Base-by-base conservation (phyloP, 2,329 filamentous ascomycete species). In the Penicillium sp. region DNA sequence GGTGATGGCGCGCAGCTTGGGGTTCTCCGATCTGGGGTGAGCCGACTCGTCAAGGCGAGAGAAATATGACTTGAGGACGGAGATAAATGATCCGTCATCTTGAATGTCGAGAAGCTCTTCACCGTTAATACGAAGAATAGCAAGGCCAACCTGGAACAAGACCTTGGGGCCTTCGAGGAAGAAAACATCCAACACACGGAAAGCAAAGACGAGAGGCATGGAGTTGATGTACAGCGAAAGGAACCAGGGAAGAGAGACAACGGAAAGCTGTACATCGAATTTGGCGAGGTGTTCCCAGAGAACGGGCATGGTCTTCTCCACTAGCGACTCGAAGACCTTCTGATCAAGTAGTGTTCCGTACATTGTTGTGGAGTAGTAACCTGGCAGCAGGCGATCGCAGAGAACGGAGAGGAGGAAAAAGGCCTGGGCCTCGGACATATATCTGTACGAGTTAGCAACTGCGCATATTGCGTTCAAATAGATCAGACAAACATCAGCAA, bases 281-380 rank as follows among this genome's bases (percentile, higher is more conserved):
- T 95, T 96, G 67, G 93, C 91, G n/a, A 99, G 87, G 73, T 99
- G 95, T 24, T 98, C 94, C 93, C 95, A 99, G 17, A 99, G 85
- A 61, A 99, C 90, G 1, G 95, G 95, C 93, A 99, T 98, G 1
- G 95, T 99, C 80, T 92, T 95, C 78, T 99, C 95, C n/a, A 99
- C 95, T 4, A 99, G 84, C 2, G 91, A 96, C 79, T 99, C 95
- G 72, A 99, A 99, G 15, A 99, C 95, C 69, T 95, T 92, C 73
- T 99, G 95, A 73, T 99, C 95, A 42, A 99, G 85, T 5, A 99
- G 84, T 0, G 95, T 99, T 69, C 95, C 95, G 78, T 99, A 99
- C 95, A 99, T 99, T 67, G 96, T 99, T 19, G 91, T 96, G 5
- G 94, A 98, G 78, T 99, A 99, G 81, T 99, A 99, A 4, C 95